phyloP scores from a whole-genome alignment of 495 filamentous ascomycete genomes.

The Durotheca rogersii region DNA sequence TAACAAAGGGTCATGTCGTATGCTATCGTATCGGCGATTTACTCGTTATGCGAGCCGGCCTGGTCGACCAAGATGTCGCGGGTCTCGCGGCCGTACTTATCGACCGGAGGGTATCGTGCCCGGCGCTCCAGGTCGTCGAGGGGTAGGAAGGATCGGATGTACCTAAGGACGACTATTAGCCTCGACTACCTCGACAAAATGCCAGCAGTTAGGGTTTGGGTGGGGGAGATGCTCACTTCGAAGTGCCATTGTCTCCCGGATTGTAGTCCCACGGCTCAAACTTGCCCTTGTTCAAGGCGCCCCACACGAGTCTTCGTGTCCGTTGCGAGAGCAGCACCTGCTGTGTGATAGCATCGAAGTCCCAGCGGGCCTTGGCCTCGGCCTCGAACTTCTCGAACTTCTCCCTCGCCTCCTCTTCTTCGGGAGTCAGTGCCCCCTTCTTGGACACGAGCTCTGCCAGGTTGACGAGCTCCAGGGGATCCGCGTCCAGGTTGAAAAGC shows the following conservation, averaged over 20 bases:
- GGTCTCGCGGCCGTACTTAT: conserved; percentile 54
- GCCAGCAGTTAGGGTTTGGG: not conserved
- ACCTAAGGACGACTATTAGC: conserved; percentile 40
- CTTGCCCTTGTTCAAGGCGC: conserved; percentile 67
- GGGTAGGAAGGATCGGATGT: conserved; percentile 67
- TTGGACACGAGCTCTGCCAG: conserved; percentile 52
- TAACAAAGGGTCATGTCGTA: too few species aligned
- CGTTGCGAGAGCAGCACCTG: conserved; percentile 72
- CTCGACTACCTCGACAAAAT: not conserved
- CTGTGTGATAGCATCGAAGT: conserved; percentile 67
- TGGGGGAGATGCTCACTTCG: conserved; percentile 56
- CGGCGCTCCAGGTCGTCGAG: conserved; percentile 68
- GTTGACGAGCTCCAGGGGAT: conserved; percentile 74
- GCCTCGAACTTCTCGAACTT: conserved; percentile 60
- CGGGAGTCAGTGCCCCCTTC: conserved; percentile 35
- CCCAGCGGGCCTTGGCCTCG: conserved; percentile 69
- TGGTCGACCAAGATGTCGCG: conserved; percentile 42
- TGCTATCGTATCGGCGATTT: too few species aligned
- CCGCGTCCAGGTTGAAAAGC: conserved; percentile 70
- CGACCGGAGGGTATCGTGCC: conserved; percentile 65
- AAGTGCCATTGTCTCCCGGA: conserved; percentile 67
- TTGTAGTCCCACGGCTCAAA: conserved; percentile 78
- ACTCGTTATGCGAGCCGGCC: conserved; percentile 51
- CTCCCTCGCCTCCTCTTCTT: conserved; percentile 46
- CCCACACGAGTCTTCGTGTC: conserved; percentile 69